Evolutionary conservation across 2,329 filamentous ascomycete genomes (phyloP).

Genomic region (Cytospora schulzeri): DNA sequence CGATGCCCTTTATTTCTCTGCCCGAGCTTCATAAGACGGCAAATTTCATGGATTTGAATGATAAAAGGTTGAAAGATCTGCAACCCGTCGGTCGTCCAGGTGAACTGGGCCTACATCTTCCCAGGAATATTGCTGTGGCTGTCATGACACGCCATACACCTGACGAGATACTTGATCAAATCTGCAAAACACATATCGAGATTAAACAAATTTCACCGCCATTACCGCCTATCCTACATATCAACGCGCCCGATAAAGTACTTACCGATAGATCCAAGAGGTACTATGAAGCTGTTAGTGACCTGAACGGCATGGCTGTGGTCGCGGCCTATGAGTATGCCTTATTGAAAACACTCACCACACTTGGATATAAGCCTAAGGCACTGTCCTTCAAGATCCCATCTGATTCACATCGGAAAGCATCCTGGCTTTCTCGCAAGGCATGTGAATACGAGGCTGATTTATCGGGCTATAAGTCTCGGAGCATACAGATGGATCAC

Average conservation of each 20-base stretch:
- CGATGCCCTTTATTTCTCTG: constrained; percentile 34
- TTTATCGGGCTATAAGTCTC: constrained; percentile 22
- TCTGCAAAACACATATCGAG: constrained; percentile 28
- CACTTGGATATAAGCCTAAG: constrained; percentile 2
- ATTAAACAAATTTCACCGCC: constrained; percentile 22
- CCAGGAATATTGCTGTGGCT: constrained; percentile 22
- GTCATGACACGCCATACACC: constrained; percentile 33
- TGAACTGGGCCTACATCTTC: background rate
- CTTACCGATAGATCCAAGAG: constrained; percentile 19
- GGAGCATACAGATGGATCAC: constrained; percentile 25
- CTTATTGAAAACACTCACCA: constrained; percentile 11
- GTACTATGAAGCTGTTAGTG: constrained; percentile 18
- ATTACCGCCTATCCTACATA: constrained; percentile 24
- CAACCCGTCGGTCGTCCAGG: background rate
- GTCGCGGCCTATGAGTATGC: constrained; percentile 28
- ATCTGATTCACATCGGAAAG: background rate
- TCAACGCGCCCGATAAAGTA: constrained; percentile 28
- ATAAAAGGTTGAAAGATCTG: background rate
- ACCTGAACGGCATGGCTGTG: constrained; percentile 29
- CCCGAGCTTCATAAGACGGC: background rate
- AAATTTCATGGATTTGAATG: background rate
- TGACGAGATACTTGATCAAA: constrained; percentile 30
- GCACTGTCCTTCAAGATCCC: background rate
- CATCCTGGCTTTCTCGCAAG: constrained; percentile 26
- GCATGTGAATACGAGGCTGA: constrained; percentile 27